Evolutionary conservation across 179 eudicot genomes (phyloP).

Genomic region (Patellifolia procumbens): DNA sequence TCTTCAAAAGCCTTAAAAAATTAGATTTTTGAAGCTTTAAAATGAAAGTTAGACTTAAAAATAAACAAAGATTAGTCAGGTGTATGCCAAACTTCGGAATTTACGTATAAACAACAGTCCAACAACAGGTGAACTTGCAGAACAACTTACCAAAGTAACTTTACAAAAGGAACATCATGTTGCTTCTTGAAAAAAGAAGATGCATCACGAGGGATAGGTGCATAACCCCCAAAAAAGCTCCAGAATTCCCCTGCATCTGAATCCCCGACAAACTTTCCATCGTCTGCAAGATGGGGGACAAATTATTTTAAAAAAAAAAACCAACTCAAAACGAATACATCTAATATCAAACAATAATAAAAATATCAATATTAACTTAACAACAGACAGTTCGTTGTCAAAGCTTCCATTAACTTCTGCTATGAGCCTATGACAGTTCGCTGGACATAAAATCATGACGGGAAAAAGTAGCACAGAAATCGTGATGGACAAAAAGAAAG

Average conservation of each 20-base stretch:
- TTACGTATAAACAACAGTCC: not conserved
- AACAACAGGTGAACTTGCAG: not conserved
- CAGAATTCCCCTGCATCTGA: constrained; percentile 80
- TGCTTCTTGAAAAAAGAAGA: constrained; percentile 21
- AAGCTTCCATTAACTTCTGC: not conserved
- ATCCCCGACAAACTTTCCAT: constrained; percentile 76
- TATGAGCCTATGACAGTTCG: not conserved
- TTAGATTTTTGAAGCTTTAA: too few relatives aligned
- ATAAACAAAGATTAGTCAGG: too few relatives aligned
- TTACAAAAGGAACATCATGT: constrained; percentile 32
- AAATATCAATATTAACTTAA: not conserved
- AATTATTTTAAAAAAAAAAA: not conserved
- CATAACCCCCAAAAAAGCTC: constrained; percentile 81
- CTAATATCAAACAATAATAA: not conserved
- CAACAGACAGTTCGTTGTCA: too few relatives aligned
- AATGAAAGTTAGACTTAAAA: too few relatives aligned
- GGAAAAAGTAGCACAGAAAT: not conserved
- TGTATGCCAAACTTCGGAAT: too few relatives aligned
- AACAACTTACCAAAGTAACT: constrained; percentile 50
- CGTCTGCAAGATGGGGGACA: constrained; percentile 43
- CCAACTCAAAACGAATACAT: not conserved
- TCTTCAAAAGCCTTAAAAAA: too few relatives aligned
- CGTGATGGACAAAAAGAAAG: not conserved
- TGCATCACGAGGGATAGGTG: constrained; percentile 53
- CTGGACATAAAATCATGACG: not conserved